Percentiles rank a stretch among this genome's conserved stretches.
Conservation (phyloP, 2,329 filamentous ascomycete species). For the Ceratocystiopsis brevicomis region DNA sequence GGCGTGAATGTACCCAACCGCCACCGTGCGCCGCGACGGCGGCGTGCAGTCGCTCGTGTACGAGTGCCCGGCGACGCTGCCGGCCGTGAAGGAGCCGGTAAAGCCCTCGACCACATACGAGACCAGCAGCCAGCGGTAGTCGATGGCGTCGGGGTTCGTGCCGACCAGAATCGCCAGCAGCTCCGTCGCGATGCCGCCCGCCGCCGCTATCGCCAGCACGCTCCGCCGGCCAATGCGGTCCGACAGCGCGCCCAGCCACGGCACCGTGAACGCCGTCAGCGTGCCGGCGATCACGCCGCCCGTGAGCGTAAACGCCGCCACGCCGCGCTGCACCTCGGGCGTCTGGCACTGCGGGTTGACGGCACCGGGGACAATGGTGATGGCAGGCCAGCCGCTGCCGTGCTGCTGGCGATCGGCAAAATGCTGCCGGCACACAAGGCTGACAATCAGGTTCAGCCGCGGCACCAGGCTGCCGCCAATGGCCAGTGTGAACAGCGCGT, state of each 20-base stretch:
- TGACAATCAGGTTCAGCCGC: slow-evolving; percentile 69
- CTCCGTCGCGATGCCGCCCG: slow-evolving; percentile 59
- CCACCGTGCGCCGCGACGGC: slow-evolving; percentile 59
- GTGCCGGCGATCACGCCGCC: slow-evolving; percentile 56
- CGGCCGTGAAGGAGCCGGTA: slow-evolving; percentile 73
- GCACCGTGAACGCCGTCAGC: slow-evolving; percentile 62
- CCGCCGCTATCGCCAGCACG: slow-evolving; percentile 53
- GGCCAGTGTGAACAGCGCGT: slow-evolving; percentile 63
- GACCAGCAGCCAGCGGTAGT: slow-evolving; percentile 62
- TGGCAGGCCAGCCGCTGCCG: slow-evolving; percentile 21
- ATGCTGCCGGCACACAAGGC: slow-evolving; percentile 68
- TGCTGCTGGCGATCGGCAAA: slow-evolving; percentile 49
- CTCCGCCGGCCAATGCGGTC: slow-evolving; percentile 68
- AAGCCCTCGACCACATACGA: slow-evolving; percentile 66
- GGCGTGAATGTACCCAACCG: slow-evolving; percentile 79
- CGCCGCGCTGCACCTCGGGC: slow-evolving; percentile 57
- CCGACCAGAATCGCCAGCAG: slow-evolving; percentile 61
- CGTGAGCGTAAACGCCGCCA: slow-evolving; percentile 61
- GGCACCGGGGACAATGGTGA: slow-evolving; percentile 44
- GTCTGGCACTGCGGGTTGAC: slow-evolving; percentile 60
- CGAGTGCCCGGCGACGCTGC: slow-evolving; percentile 57
- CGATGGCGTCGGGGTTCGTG: slow-evolving; percentile 50
- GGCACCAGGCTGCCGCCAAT: slow-evolving; percentile 76
- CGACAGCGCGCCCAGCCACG: slow-evolving; percentile 67
- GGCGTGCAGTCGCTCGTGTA: slow-evolving; percentile 81